These are phyloP conservation scores for Camelina neglecta DNA, from an alignment of 345 rosid species.

Conservation along the genomic window DNA sequence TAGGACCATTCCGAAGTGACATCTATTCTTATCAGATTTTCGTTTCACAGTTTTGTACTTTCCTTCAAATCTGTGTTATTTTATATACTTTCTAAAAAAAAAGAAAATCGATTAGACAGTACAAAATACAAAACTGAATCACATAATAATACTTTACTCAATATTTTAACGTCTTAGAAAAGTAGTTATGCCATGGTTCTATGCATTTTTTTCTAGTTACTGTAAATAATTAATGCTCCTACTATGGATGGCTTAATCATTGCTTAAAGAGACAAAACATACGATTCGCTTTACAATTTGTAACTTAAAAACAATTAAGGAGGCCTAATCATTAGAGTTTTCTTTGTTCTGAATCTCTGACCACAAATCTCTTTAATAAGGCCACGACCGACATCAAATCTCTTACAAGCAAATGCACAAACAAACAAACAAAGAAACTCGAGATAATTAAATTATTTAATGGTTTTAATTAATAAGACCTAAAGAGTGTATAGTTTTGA, in stretches of 20 bases:
- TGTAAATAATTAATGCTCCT: background rate
- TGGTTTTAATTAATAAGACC: background rate
- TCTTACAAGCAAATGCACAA: background rate
- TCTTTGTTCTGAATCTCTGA: background rate
- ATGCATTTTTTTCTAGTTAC: too few relatives aligned
- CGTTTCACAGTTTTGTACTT: background rate
- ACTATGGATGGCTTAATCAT: background rate
- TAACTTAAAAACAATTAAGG: constrained; percentile 17
- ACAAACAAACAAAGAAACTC: background rate
- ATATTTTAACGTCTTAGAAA: background rate
- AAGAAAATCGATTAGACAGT: background rate
- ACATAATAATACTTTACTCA: background rate
- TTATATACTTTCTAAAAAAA: background rate
- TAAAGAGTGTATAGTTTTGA: too few relatives aligned
- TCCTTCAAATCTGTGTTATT: background rate
- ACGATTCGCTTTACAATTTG: background rate
- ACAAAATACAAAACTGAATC: background rate
- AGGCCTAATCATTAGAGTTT: constrained; percentile 2
- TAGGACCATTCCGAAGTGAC: background rate
- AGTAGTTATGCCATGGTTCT: background rate
- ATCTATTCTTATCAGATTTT: background rate
- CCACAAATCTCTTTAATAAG: background rate
- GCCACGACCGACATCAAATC: constrained; percentile 25
- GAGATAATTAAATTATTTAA: background rate
- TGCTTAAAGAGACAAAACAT: background rate